Evolutionary conservation across 1,284 basidiomycete species (phyloP), one percentile per base, ranked within the genome.

Genomic region (Gastroboletus turbinatus): DNA sequence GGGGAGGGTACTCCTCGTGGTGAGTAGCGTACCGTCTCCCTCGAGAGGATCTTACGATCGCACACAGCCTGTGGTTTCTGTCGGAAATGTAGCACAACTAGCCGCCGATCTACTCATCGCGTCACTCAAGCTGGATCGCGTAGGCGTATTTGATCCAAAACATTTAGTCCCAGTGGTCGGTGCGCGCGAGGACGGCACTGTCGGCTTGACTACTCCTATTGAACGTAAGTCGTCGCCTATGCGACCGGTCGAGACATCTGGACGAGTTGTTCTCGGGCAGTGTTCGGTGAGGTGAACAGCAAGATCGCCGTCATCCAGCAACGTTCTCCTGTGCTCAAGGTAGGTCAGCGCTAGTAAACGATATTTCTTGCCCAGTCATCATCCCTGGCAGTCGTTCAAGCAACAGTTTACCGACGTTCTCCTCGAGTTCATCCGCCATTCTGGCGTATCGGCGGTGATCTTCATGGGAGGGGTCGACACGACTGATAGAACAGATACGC

Each of bases 51-150:
- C 47, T 63, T 46, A 49, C 33, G 30, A 40, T 43, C 32, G 49
- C 64, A 60, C 57, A 49, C 65, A 93, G 90, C 90, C 91, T 25
- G 70, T 92, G 44, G 89, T 93, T 5, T 92, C 90, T 1, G 81
- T 85, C 25, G 91, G 87, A 45, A 93, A 92, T 73, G 80, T 93
- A 38, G 78, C 85, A 8, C 91, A 93, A 66, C 79, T 93, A 17
- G 82, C 89, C 0, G 83, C 76, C 17, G 91, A 93, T 71, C 73
- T 93, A 14, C 73, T 93, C 55, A 85, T 92, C 54, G 69, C 84
- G 6, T 85, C 87, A 0, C 76, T 90, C 44, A 75, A 74, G 17
- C 78, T 93, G 10, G 67, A 72, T 51, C 77, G 81, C 40, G 72
- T 90, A 10, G 90, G 84, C 30, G 69, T 85, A 21, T 80, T 90